These are phyloP conservation scores for Populus nigra DNA, from an alignment of 345 rosid species.

Conservation along the genomic window DNA sequence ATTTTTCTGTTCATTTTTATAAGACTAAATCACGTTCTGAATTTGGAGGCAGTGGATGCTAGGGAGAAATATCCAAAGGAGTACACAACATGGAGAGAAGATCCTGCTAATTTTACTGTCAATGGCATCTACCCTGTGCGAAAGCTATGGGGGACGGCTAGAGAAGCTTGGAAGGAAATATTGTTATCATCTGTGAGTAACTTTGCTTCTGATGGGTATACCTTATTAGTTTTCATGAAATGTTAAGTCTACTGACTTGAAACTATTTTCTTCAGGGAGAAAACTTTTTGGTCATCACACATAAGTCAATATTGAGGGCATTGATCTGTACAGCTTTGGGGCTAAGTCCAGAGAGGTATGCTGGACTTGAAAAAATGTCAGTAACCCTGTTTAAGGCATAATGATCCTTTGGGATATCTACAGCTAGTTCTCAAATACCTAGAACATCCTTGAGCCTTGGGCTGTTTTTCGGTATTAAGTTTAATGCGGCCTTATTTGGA, in stretches of 20 bases:
- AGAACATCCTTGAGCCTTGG: too few species aligned
- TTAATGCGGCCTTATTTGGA: background rate
- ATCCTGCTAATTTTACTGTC: slow-evolving; percentile 53
- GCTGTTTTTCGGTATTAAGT: too few species aligned
- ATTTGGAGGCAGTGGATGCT: slow-evolving; percentile 74
- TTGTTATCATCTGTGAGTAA: slow-evolving; percentile 47
- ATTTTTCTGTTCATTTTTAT: slow-evolving; percentile 7
- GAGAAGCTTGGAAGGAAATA: slow-evolving; percentile 69
- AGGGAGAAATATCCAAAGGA: slow-evolving; percentile 49
- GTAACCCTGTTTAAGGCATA: background rate
- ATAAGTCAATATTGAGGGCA: slow-evolving; percentile 63
- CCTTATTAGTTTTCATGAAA: background rate
- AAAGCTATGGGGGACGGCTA: slow-evolving; percentile 52
- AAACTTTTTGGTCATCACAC: slow-evolving; percentile 52
- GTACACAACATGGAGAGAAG: slow-evolving; percentile 56
- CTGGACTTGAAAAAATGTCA: background rate
- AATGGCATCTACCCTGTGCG: slow-evolving; percentile 60
- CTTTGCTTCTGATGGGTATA: background rate
- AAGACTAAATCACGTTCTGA: slow-evolving; percentile 46
- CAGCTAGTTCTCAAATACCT: background rate
- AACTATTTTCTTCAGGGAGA: slow-evolving; percentile 42
- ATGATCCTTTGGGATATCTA: background rate
- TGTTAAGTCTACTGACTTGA: slow-evolving; percentile 11
- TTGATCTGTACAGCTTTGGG: slow-evolving; percentile 69
- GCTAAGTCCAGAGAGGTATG: slow-evolving; percentile 52